These are phyloP conservation scores for Mycena alexandri DNA, from an alignment of 768 basidiomycete genomes.

Conservation along the genomic window DNA sequence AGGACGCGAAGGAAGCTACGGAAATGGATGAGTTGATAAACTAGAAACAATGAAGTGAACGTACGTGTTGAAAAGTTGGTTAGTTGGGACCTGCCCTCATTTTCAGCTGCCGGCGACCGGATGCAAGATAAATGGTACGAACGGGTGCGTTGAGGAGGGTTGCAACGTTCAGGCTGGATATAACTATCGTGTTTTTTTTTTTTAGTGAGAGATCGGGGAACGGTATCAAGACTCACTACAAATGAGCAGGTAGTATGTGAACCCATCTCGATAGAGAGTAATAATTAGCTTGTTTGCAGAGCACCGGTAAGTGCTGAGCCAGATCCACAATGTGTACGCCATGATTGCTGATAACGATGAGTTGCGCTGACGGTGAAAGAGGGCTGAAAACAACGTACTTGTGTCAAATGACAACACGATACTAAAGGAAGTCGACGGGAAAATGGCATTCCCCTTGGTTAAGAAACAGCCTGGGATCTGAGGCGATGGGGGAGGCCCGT, in stretches of 20 bases:
- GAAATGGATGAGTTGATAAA: neutral
- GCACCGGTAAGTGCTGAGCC: conserved; percentile 39
- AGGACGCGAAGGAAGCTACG: conserved; percentile 32
- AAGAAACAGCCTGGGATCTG: conserved; percentile 29
- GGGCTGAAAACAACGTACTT: conserved; percentile 1
- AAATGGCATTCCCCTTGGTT: conserved; percentile 24
- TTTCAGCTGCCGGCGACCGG: neutral
- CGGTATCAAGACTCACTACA: conserved; percentile 35
- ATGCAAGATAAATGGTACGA: neutral
- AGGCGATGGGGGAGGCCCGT: conserved; percentile 28
- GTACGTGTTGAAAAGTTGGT: conserved; percentile 34
- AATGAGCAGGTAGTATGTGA: conserved; percentile 42
- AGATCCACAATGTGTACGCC: conserved; percentile 41
- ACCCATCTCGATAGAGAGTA: conserved; percentile 43
- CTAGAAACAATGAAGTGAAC: neutral
- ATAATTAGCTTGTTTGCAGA: conserved; percentile 38
- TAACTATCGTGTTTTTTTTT: neutral
- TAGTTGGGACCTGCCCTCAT: conserved; percentile 10
- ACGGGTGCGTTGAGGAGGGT: conserved; percentile 27
- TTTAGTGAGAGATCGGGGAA: neutral
- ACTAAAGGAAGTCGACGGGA: conserved; percentile 16
- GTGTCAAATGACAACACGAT: conserved; percentile 34
- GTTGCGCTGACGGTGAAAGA: neutral
- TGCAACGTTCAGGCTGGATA: conserved; percentile 31
- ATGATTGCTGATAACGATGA: conserved; percentile 39